Conservation (phyloP, 2,329 filamentous ascomycete genomes). For the Fusarium guadeloupense region DNA sequence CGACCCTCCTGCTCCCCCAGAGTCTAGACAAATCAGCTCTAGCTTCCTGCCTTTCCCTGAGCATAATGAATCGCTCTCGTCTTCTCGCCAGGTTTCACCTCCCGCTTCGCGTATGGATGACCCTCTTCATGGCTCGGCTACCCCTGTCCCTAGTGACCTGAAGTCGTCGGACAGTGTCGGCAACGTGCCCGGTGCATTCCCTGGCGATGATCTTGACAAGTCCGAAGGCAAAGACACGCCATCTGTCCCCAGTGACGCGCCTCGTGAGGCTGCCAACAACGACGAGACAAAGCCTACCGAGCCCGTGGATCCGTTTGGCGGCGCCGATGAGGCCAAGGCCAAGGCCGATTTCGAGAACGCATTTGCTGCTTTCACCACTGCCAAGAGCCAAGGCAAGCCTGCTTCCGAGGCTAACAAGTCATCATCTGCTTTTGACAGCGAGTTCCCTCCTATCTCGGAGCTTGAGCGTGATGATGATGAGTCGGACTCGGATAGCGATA, state of each 20-base stretch:
- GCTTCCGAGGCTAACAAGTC: conserved; percentile 55
- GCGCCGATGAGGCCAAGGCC: conserved; percentile 65
- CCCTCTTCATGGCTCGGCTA: conserved; percentile 48
- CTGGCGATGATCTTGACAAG: conserved; percentile 50
- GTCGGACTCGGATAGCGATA: conserved; percentile 81
- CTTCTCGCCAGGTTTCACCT: conserved; percentile 80
- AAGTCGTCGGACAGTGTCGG: conserved; percentile 30
- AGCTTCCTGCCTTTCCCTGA: conserved; percentile 77
- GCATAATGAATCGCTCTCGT: conserved; percentile 74
- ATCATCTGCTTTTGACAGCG: conserved; percentile 69
- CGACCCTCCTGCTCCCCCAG: conserved; percentile 71
- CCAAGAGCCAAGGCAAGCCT: conserved; percentile 58
- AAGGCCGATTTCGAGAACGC: conserved; percentile 88
- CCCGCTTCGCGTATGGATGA: conserved; percentile 67
- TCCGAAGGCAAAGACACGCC: conserved; percentile 45
- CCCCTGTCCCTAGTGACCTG: conserved; percentile 41
- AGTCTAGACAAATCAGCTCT: conserved; percentile 81
- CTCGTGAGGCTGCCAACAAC: conserved; percentile 31
- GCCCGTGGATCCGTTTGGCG: conserved; percentile 60
- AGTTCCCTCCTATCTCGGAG: conserved; percentile 95
- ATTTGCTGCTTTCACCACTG: conserved; percentile 76
- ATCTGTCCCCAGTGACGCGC: conserved; percentile 45
- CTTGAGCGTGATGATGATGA: conserved; percentile 78
- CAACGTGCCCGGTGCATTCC: conserved; percentile 46
- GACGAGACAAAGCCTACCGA: conserved; percentile 35